Evolutionary conservation across 495 filamentous ascomycete genomes (phyloP), one percentile per base, ranked within the genome.

Genomic region (Neurospora terricola): DNA sequence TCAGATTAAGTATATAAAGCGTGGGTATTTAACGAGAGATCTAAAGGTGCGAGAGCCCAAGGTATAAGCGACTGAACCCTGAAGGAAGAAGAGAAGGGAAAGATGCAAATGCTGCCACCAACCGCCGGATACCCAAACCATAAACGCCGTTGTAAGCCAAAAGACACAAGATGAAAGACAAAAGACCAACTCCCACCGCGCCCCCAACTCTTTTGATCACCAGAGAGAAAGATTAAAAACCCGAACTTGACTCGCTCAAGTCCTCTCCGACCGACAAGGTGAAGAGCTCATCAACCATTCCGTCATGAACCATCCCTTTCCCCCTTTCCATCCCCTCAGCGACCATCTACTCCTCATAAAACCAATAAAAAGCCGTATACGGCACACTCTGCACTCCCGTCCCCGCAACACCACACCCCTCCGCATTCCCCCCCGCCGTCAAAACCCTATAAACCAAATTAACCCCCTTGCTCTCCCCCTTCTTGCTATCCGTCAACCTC

Each of bases 321-420:
- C 30, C 38, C 10, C 11, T 0, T 11, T 11, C 38, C 38, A 3
- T 34, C 30, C 30, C 30, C n/a, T 16, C 39, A 2, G 14, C 10
- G 5, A 16, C 3, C 43, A 21, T 59, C 48, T 12, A 23, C 66
- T 73, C 70, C 43, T 81, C 83, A 76, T 88, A 93, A 72, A 93
- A 88, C 89, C 89, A 93, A 79, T 94, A 94, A 78, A 88, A 87
- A 0, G 91, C 87, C 0, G 90, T 82, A 80, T 93, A 94, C 12
- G 88, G 84, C 5, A 92, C 85, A 73, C 80, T 85, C 76, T 84
- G 78, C 38, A 86, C 77, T 14, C 23, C 80, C 77, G 11, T 73
- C 75, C 0, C 82, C 83, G 75, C 78, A 2, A 80, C 74, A 72
- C 84, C 86, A 14, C 85, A 89, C n/a, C 81, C 70, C 62, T 86